These are phyloP conservation scores for Penicillium sp. DNA, from an alignment of 2,329 filamentous ascomycete species.

Conservation along the genomic window DNA sequence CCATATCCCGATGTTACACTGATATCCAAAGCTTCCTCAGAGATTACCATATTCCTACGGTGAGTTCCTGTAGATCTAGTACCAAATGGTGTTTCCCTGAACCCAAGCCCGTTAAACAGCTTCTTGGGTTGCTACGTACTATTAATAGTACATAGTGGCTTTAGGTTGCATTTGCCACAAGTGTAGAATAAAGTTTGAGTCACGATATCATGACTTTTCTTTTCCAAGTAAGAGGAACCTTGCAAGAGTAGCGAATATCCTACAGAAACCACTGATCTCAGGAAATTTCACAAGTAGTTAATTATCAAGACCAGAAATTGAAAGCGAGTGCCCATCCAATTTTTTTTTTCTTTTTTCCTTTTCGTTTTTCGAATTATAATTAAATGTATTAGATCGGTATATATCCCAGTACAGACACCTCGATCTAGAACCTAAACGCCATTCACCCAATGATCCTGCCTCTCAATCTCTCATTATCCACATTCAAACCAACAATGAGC, in stretches of 20 bases:
- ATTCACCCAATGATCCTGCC: neutral
- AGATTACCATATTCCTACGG: slow-evolving; percentile 5
- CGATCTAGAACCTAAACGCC: slow-evolving; percentile 16
- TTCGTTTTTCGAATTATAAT: slow-evolving; percentile 9
- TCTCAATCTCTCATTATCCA: neutral
- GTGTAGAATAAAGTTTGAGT: slow-evolving; percentile 9
- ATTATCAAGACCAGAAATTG: neutral
- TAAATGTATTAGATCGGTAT: slow-evolving; percentile 18
- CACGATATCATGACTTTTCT: slow-evolving; percentile 7
- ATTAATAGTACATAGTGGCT: slow-evolving; percentile 11
- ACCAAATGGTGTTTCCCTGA: neutral
- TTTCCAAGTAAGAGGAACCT: neutral
- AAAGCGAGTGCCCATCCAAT: neutral
- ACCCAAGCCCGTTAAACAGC: neutral
- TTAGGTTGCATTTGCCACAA: slow-evolving; percentile 14
- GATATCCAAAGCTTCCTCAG: neutral
- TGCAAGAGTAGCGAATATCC: neutral
- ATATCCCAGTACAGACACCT: slow-evolving; percentile 5
- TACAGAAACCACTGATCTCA: too few relatives aligned
- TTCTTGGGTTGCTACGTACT: neutral
- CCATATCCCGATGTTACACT: neutral
- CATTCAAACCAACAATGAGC: neutral
- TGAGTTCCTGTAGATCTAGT: neutral
- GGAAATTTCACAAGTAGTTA: too few relatives aligned
- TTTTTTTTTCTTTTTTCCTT: neutral